Conservation (phyloP, 1,139 yeast species). For the Suhomyces anneliseae region DNA sequence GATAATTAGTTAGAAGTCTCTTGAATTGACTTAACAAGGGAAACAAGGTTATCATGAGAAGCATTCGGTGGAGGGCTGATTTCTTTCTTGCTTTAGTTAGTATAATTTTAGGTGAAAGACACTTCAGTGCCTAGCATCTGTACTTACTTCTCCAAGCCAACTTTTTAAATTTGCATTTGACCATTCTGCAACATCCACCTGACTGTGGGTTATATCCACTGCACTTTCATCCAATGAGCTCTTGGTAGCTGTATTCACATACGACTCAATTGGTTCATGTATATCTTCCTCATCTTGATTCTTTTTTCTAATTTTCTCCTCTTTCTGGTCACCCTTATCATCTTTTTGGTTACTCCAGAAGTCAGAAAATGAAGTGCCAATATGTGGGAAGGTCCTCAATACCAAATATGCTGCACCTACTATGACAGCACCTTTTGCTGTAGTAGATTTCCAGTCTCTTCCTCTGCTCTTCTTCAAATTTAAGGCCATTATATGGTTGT, state of each 20-base stretch:
- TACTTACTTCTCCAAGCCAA: slow-evolving; percentile 37
- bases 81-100: slow-evolving; percentile 45
- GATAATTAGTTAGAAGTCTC: slow-evolving; percentile 25
- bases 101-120: slow-evolving; percentile 14
- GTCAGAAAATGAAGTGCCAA: slow-evolving; percentile 29
- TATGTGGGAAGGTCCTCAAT: slow-evolving; percentile 55
- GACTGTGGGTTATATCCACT: slow-evolving; percentile 12
- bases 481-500: slow-evolving; percentile 12
- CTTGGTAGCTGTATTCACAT: slow-evolving; percentile 2
- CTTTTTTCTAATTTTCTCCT: not conserved
- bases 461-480: slow-evolving; percentile 10
- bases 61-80: slow-evolving; percentile 49
- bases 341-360: slow-evolving; percentile 18
- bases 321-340: slow-evolving; percentile 14
- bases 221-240: slow-evolving; percentile 8
- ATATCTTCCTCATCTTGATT: slow-evolving; percentile 5
- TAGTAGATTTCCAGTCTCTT: slow-evolving; percentile 16
- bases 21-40: slow-evolving; percentile 48
- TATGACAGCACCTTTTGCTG: slow-evolving; percentile 40
- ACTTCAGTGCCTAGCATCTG: slow-evolving; percentile 1
- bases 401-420: slow-evolving; percentile 47
- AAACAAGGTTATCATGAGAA: slow-evolving; percentile 47
- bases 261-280: slow-evolving; percentile 6
- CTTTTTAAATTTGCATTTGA: slow-evolving; percentile 40
- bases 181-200: slow-evolving; percentile 38